Conservation (phyloP, 768 basidiomycete genomes). For the Ephemerocybe angulata region DNA sequence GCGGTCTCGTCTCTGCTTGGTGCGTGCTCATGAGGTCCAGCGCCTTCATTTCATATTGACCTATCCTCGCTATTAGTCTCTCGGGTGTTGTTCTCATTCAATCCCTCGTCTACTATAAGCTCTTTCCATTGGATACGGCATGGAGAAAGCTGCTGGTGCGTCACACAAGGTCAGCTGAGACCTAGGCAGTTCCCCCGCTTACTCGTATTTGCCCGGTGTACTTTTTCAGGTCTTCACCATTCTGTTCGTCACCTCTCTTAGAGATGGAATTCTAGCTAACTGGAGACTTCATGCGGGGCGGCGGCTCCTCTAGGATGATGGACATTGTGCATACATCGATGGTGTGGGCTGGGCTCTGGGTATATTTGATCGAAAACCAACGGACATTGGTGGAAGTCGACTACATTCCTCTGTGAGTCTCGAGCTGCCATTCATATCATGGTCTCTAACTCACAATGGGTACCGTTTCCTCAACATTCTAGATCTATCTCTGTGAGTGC, state of each 20-base stretch:
- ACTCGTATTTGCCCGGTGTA: background rate
- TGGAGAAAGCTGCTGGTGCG: constrained; percentile 7
- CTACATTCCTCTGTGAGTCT: constrained; percentile 11
- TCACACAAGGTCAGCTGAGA: background rate
- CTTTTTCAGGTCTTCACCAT: constrained; percentile 2
- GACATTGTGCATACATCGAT: constrained; percentile 7
- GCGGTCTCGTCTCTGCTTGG: constrained; percentile 8
- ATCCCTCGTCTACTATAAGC: constrained; percentile 10
- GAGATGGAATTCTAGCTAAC: no score
- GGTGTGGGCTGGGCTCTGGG: constrained; percentile 11
- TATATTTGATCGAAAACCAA: constrained; percentile 1
- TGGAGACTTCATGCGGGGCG: no score
- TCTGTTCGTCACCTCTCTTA: background rate
- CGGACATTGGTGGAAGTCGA: constrained; percentile 7
- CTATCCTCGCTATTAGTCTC: background rate
- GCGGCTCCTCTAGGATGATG: constrained; percentile 5
- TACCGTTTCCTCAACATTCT: background rate
- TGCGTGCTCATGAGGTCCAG: background rate
- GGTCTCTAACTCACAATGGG: background rate
- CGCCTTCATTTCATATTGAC: background rate
- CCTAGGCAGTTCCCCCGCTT: background rate
- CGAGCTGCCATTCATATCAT: background rate
- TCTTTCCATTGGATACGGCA: constrained; percentile 4
- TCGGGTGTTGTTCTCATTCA: constrained; percentile 9
- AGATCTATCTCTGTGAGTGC: constrained; percentile 10